Base-by-base conservation (phyloP, 305 asterid genomes). In the Stenogyne calaminthoides region DNA sequence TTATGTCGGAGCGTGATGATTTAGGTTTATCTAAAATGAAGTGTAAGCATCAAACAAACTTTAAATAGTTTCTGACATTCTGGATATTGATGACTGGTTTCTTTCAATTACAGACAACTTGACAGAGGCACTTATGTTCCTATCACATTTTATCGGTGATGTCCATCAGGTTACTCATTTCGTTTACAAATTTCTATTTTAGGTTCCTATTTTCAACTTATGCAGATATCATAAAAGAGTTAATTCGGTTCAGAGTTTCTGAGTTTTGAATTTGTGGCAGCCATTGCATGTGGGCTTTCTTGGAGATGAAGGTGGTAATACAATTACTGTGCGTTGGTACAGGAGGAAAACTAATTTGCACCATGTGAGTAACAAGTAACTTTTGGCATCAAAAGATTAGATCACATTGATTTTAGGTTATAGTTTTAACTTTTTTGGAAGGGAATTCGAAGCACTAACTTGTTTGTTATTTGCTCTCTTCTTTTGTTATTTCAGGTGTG, bases 81-180 rank as follows among this genome's bases (percentile, higher is more conserved):
- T 61, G 15, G 60, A 59, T 40, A 69, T 63, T 61, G 27, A 19
- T 70, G 40, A 34, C 80, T 56, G 22, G 29, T 63, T 55, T 73
- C 60, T 76, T 76, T 71, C 60, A 36, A 32, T 84, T 55, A 65
- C 92, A 90, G 99, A 89, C 87, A 95, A 95, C 84, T 82, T 92
- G 85, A 89, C 99, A 9, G 98, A 95, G 85, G 96, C 99, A 16
- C 91, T 95, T 69, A 76, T 95, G 93, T 95, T 95, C 81, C 85
- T 95, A 49, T 86, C 98, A 1, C 99, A 95, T 83, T 95, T 88
- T 84, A 61, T 95, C 14, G 99, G 99, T 9, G 99, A 95, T 76
- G 87, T 90, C 70, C 99, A 95, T 80, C 97, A 95, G 99, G 99
- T 91, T 78, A 86, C 84, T 82, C 69, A 29, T 61, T 66, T 79